Evolutionary conservation across 2,329 filamentous ascomycete genomes (phyloP).

Genomic region (Arthrobotrys pseudoclavata): DNA sequence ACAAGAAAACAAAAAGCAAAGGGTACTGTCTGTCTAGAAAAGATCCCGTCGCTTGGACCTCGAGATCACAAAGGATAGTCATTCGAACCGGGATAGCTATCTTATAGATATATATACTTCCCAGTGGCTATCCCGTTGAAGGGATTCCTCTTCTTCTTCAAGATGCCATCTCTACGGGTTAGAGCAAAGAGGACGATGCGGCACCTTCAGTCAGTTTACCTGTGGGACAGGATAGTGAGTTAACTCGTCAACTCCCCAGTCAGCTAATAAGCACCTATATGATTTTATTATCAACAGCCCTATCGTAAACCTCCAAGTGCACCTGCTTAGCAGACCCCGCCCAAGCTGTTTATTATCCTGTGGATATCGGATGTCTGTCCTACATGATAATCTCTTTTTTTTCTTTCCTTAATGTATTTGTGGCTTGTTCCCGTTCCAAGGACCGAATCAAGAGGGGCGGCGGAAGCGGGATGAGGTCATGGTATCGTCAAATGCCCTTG

Average conservation of each 20-base stretch:
- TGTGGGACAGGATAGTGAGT: conserved; percentile 60
- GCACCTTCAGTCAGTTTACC: conserved; percentile 59
- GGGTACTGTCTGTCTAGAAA: conserved; percentile 13
- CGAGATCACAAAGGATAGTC: conserved; percentile 3
- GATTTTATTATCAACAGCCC: conserved; percentile 16
- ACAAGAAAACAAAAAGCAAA: conserved; percentile 24
- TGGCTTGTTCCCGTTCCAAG: conserved; percentile 8
- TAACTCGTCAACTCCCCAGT: not conserved
- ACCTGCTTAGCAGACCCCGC: not conserved
- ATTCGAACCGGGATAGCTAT: not conserved
- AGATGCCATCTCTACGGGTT: conserved; percentile 48
- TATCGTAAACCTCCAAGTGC: conserved; percentile 3
- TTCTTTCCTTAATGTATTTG: not conserved
- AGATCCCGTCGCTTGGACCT: conserved; percentile 35
- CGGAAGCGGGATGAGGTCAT: conserved; percentile 56
- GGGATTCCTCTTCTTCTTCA: conserved; percentile 40
- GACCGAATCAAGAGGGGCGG: conserved; percentile 3
- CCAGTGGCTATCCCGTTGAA: conserved; percentile 20
- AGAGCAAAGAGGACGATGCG: conserved; percentile 57
- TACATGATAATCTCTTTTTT: conserved; percentile 2
- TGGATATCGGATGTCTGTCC: not conserved
- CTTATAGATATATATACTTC: conserved; percentile 29
- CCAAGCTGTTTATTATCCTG: not conserved
- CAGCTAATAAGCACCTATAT: too few relatives aligned
- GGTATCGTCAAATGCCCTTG: conserved; percentile 55